Evolutionary conservation across 2,329 filamentous ascomycete genomes (phyloP).

Genomic region (Cordyceps cateniannulata): DNA sequence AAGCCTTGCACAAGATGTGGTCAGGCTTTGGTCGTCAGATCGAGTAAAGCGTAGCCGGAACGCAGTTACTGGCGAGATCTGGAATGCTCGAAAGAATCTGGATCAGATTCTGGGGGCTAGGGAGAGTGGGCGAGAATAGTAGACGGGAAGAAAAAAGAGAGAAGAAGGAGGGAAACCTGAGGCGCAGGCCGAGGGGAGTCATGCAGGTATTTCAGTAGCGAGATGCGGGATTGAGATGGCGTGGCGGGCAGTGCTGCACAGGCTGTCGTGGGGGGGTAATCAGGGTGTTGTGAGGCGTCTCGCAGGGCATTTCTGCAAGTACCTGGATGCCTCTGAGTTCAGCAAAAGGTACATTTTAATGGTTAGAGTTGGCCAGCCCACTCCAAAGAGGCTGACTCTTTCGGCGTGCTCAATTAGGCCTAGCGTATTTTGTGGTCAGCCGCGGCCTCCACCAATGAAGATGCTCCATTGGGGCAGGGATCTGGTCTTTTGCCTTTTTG

Average conservation of each 20-base stretch:
- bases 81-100: not conserved
- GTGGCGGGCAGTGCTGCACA: constrained; percentile 12
- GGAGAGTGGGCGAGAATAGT: not conserved
- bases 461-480: not conserved
- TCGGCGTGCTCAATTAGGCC: constrained; percentile 37
- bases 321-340: not conserved
- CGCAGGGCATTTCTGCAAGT: not conserved
- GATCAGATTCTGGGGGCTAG: not conserved
- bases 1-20: not conserved
- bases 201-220: constrained; percentile 20
- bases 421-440: constrained; percentile 21
- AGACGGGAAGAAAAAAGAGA: constrained; percentile 2
- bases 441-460: constrained; percentile 24
- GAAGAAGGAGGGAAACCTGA: constrained; percentile 24
- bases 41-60: constrained; percentile 7
- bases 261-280: not conserved
- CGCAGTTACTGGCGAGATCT: constrained; percentile 9
- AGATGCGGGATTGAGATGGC: constrained; percentile 15
- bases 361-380: not conserved
- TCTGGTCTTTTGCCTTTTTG: not conserved
- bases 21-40: constrained; percentile 4
- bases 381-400: constrained; percentile 27
- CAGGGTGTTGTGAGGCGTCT: not conserved
- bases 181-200: constrained; percentile 17
- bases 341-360: not conserved